Base-by-base conservation (phyloP, 805 yeast species). In the Isabelozyma rhagii region DNA sequence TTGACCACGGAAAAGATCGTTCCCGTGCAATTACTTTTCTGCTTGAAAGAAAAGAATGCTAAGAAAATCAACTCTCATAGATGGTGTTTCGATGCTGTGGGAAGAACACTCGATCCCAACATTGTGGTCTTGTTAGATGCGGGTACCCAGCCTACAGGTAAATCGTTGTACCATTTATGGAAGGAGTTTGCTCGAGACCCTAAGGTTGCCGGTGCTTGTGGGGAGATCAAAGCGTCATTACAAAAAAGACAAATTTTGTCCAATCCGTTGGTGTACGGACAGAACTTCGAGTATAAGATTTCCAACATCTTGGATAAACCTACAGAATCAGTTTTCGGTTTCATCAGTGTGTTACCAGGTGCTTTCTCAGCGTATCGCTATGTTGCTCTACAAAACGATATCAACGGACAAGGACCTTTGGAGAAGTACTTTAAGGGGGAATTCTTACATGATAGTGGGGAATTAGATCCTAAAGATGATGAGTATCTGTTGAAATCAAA, bases 361-460 rank as follows among this genome's bases (percentile, higher is more conserved):
- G 88, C 88, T 1, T 83, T 83, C 56, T 81, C 86, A 4, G 87
- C 88, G 10, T 83, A 83, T 60, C 60, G 88, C 42, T 82, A 71
- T 54, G 69, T 75, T 15, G 88, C 88, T 2, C 72, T 83, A 17
- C 80, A 75, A 50, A 85, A 85, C 49, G 79, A 75, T 56, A 64
- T 73, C 27, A 74, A 73, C 49, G 80, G 79, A n/a, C 64, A 60
- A 46, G 81, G 86, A 2, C 88, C 88, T 0, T 67, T 83, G 44
- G 85, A 81, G 54, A 85, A 83, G 58, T 83, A 83, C 58, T 83
- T 82, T 71, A 82, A 82, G 55, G 88, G 88, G 48, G 88, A 83
- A 52, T 74, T 71, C 69, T 76, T 69, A 67, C 87, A 56, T 59
- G 79, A 70, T 45, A 80, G 84, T 46, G 81, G 81, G 28, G 84